Conservation (phyloP, 1,284 basidiomycete genomes). For the Sporisorium graminicola region DNA sequence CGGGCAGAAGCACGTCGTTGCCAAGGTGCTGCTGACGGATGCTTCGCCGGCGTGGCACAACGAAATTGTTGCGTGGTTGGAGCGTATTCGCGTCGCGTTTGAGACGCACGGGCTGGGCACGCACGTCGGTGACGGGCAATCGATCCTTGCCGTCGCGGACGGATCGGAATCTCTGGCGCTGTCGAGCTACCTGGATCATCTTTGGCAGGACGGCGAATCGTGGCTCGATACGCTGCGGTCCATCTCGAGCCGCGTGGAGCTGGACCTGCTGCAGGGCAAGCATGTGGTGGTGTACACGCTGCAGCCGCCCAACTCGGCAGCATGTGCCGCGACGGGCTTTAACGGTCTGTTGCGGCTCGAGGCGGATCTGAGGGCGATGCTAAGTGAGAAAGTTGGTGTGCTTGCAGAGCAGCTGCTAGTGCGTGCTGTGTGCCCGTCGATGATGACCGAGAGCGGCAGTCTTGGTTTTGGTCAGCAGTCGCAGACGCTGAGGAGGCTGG, state of each 20-base stretch:
- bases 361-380: constrained; percentile 35
- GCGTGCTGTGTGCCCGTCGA: constrained; percentile 30
- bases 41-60: constrained; percentile 42
- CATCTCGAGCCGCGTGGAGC: constrained; percentile 34
- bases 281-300: constrained; percentile 54
- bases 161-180: constrained; percentile 26
- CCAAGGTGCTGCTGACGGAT: constrained; percentile 51
- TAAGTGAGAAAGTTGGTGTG: constrained; percentile 41
- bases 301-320: constrained; percentile 26
- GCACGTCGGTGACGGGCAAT: constrained; percentile 21
- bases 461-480: constrained; percentile 30
- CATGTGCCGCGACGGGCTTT: constrained; percentile 20
- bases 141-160: constrained; percentile 44
- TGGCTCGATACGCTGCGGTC: constrained; percentile 52
- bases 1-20: constrained; percentile 52
- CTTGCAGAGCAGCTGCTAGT: constrained; percentile 48
- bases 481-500: constrained; percentile 30
- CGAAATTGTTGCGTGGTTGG: constrained; percentile 53
- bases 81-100: constrained; percentile 40
- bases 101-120: constrained; percentile 52
- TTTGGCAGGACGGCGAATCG: constrained; percentile 35
- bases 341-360: constrained; percentile 44
- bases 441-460: constrained; percentile 46
- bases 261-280: constrained; percentile 41
- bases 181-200: constrained; percentile 41